Evolutionary conservation across 768 basidiomycete species (phyloP).

Genomic region (Suillus subluteus): DNA sequence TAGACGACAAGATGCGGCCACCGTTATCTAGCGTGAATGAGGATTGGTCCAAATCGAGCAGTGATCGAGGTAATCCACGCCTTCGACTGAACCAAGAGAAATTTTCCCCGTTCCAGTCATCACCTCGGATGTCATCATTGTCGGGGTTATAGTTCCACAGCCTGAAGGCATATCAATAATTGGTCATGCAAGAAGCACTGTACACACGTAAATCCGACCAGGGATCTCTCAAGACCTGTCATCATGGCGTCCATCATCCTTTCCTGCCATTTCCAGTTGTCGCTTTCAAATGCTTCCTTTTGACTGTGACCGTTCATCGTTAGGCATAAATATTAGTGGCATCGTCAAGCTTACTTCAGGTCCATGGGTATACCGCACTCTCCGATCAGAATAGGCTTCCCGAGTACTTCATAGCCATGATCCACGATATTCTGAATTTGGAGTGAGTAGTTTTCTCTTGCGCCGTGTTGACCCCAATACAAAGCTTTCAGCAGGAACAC

Average conservation of each 20-base stretch:
- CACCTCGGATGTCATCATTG: constrained; percentile 79
- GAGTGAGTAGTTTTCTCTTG: constrained; percentile 76
- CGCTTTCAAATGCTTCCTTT: constrained; percentile 69
- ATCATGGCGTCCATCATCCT: constrained; percentile 96
- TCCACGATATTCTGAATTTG: constrained; percentile 84
- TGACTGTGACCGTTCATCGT: constrained; percentile 44
- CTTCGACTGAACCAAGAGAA: constrained; percentile 89
- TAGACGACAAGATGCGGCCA: constrained; percentile 69
- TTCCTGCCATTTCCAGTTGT: constrained; percentile 80
- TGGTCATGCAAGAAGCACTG: background rate
- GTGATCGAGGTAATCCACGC: constrained; percentile 57
- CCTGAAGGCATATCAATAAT: constrained; percentile 40
- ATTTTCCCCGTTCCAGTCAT: constrained; percentile 96
- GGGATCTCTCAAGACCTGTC: constrained; percentile 73
- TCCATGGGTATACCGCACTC: constrained; percentile 98
- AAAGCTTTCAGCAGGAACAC: constrained; percentile 81
- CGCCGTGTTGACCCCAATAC: constrained; percentile 87
- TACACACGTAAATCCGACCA: constrained; percentile 86
- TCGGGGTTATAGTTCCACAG: constrained; percentile 95
- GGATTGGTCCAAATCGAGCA: constrained; percentile 61
- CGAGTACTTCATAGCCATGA: constrained; percentile 66
- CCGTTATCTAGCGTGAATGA: constrained; percentile 82
- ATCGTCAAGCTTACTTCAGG: constrained; percentile 69
- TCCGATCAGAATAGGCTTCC: constrained; percentile 84
- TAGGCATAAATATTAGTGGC: background rate